A percentile compares a stretch with the other conserved stretches of the same genome.
Evolutionary conservation across 2,329 filamentous ascomycete species (phyloP).

Genomic region (Claviceps lovelessii): DNA sequence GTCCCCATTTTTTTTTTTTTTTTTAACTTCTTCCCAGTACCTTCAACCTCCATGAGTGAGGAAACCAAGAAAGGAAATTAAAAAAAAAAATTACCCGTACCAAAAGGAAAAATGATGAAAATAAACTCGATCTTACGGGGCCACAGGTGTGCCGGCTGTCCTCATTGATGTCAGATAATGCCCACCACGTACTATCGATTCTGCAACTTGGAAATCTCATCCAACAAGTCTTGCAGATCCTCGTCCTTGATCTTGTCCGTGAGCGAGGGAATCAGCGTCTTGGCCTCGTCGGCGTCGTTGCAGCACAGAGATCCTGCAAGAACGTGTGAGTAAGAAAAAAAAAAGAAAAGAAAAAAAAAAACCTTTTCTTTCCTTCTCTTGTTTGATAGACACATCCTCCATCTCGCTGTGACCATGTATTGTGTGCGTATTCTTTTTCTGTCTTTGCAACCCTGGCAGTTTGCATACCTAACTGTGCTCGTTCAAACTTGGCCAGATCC

Average conservation of each 20-base stretch:
- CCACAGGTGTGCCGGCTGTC: no score
- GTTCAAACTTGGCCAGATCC: conserved; percentile 81
- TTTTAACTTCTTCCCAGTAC: neutral
- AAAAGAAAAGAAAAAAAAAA: no score
- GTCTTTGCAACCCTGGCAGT: neutral
- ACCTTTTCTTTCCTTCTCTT: neutral
- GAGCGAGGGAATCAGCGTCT: conserved; percentile 83
- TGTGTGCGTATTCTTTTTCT: neutral
- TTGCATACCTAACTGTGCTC: conserved; percentile 67
- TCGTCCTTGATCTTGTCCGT: conserved; percentile 82
- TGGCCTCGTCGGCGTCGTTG: conserved; percentile 86
- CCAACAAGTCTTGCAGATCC: conserved; percentile 72
- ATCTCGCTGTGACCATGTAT: no score
- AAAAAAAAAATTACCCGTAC: neutral
- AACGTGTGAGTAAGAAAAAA: no score
- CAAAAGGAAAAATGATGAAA: neutral
- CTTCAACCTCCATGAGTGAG: neutral
- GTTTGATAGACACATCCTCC: neutral
- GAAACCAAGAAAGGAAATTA: neutral
- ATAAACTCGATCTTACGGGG: neutral
- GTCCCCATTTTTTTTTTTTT: no score
- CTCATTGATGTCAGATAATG: neutral
- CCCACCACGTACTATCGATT: conserved; percentile 16
- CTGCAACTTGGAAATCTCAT: conserved; percentile 76
- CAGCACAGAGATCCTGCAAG: conserved; percentile 71